A percentile compares a stretch with the other conserved stretches of the same genome.
phyloP scores from a whole-genome alignment of 192 early-diverging fungal species.

The Linnemannia elongata region DNA sequence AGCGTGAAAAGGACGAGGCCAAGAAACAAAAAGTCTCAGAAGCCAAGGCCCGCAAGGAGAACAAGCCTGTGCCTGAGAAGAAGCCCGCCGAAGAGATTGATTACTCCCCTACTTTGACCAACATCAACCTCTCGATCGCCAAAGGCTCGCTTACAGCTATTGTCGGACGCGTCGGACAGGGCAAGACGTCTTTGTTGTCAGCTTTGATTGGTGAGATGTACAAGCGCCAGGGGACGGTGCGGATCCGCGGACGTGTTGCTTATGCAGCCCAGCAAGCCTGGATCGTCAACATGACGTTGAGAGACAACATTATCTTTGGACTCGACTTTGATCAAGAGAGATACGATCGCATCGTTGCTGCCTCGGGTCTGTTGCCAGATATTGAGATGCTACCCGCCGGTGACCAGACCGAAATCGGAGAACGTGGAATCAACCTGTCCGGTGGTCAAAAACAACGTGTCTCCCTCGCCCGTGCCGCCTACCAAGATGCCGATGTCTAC shows the following conservation, averaged over 20 bases:
- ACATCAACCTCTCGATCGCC: conserved; percentile 48
- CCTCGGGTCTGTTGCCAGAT: conserved; percentile 87
- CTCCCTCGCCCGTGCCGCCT: conserved; percentile 79
- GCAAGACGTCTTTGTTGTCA: conserved; percentile 65
- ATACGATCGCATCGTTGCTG: conserved; percentile 77
- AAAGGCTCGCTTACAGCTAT: conserved; percentile 79
- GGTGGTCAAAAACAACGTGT: conserved; percentile 91
- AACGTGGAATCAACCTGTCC: conserved; percentile 90
- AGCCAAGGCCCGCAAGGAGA: conserved; percentile 13
- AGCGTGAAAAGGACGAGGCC: conserved; percentile 28
- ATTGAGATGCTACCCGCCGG: conserved; percentile 86
- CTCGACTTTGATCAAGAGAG: conserved; percentile 73
- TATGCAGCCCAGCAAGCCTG: conserved; percentile 80
- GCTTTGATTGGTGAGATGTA: conserved; percentile 90
- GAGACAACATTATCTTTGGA: conserved; percentile 94
- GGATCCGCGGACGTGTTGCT: conserved; percentile 71
- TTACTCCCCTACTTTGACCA: conserved; percentile 19
- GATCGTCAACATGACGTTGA: conserved; percentile 93
- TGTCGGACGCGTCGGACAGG: conserved; percentile 84
- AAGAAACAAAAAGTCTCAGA: conserved; percentile 2
- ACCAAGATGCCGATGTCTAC: conserved; percentile 80
- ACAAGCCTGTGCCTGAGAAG: conserved; percentile 18
- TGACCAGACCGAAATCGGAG: conserved; percentile 93
- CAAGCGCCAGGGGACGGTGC: conserved; percentile 70
- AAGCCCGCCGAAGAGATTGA: not conserved